Base-by-base conservation (phyloP, 106 monocot genomes). In the Dendrobium nobile region DNA sequence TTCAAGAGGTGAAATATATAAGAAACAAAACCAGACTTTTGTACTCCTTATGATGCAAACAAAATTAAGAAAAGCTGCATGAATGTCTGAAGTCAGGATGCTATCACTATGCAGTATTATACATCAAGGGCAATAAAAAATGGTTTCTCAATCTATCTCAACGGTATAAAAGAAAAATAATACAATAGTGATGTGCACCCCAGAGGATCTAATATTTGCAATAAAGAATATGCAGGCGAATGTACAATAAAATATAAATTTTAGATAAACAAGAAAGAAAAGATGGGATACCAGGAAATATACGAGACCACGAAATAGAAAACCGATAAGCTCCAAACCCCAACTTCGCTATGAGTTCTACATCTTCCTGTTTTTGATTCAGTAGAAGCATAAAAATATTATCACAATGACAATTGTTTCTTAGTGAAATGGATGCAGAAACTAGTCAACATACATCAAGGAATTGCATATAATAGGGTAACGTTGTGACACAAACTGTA, bases 221-320 rank as follows among this genome's bases (percentile, higher is more conserved):
- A 28, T 33, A 28, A 48, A 80, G 19, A 70, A 72, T 43, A 2
- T 41, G 65, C 27, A 70, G 51, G 1, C 19, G 45, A 19, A 72
- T 17, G 22, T 20, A 11, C 2, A 18, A 40, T 5, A 55, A 78
- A 59, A 37, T 31, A 31, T 11, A 51, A 77, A 7, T 33, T 64
- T 37, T 5, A 22, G 13, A 70, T 48, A 54, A 28, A 56, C 40
- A 68, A 78, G 78, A 1, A 44, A 54, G 40, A 67, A 6, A 48
- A 44, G 33, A 75, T 4, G 3, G 26, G 11, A 47, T 89, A 91
- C 94, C 94, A 81, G 97, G 97, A 45, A 97, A 91, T 77, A 97
- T 97, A 58, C 97, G 97, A 47, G 94, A 43, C 97, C 97, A 97
- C 24, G 92, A 92, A 80, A 97, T 89, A 33, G 97, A 97, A 87